Evolutionary conservation across 805 yeast species (phyloP).

Genomic region (Pichia californica): DNA sequence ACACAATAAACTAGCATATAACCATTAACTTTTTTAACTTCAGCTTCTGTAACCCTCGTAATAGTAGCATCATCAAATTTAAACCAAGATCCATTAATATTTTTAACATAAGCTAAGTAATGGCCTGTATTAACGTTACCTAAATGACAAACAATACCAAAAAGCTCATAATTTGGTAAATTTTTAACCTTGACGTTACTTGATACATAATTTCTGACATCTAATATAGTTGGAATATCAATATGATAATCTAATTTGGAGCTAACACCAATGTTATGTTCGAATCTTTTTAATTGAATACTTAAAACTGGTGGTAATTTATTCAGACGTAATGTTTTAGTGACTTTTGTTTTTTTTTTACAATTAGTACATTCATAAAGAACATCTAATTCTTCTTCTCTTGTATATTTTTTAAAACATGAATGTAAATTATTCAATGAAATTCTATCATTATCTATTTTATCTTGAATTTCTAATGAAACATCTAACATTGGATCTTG

Average conservation of each 20-base stretch:
- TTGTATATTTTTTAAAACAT: conserved; percentile 73
- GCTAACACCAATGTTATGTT: conserved; percentile 46
- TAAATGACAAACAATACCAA: conserved; percentile 80
- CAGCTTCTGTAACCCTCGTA: conserved; percentile 53
- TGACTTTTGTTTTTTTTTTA: conserved; percentile 52
- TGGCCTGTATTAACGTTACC: conserved; percentile 97
- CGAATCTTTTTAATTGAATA: conserved; percentile 78
- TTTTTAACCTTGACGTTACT: background rate
- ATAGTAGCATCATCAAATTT: conserved; percentile 87
- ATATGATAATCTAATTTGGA: conserved; percentile 74
- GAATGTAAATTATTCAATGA: conserved; percentile 39
- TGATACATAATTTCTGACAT: conserved; percentile 55
- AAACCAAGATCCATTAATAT: conserved; percentile 75
- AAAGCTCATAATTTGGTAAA: conserved; percentile 59
- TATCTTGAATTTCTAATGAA: conserved; percentile 62
- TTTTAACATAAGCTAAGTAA: conserved; percentile 74
- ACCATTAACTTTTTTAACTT: conserved; percentile 68
- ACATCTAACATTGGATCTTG: conserved; percentile 88
- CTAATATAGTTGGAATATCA: conserved; percentile 62
- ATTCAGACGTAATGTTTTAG: conserved; percentile 63
- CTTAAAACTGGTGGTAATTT: conserved; percentile 72
- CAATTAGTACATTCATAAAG: conserved; percentile 68
- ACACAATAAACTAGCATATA: conserved; percentile 70
- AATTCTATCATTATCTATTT: conserved; percentile 17
- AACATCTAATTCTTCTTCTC: conserved; percentile 68